These are phyloP conservation scores for Linderniella brevidens DNA, from an alignment of 257 asterid species.

Conservation along the genomic window DNA sequence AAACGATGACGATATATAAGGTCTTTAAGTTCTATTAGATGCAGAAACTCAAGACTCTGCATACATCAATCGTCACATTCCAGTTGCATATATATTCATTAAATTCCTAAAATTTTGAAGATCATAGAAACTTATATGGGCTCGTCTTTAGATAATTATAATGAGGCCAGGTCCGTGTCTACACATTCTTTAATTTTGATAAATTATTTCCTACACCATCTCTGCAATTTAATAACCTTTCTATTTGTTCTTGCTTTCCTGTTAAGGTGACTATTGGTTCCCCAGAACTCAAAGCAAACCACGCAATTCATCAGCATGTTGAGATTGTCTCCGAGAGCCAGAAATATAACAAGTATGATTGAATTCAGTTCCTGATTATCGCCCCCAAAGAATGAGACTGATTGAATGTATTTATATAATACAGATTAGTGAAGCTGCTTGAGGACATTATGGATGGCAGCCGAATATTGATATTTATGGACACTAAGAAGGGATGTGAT, in stretches of 20 bases:
- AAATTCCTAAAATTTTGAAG: too few relatives aligned
- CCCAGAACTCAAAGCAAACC: conserved; percentile 87
- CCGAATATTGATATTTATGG: conserved; percentile 90
- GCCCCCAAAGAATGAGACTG: conserved; percentile 3
- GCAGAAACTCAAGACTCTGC: too few relatives aligned
- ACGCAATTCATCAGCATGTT: conserved; percentile 83
- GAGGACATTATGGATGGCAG: conserved; percentile 99
- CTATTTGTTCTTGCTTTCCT: conserved; percentile 1
- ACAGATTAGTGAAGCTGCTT: conserved; percentile 79
- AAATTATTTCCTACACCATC: too few relatives aligned
- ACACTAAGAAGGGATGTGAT: conserved; percentile 95
- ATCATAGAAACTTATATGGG: too few relatives aligned
- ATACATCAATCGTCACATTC: too few relatives aligned
- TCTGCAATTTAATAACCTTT: not conserved
- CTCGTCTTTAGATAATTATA: too few relatives aligned
- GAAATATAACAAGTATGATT: conserved; percentile 73
- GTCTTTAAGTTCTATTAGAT: too few relatives aligned
- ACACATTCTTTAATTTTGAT: too few relatives aligned
- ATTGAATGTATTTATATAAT: conserved; percentile 8
- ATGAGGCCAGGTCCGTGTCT: too few relatives aligned
- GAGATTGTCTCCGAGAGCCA: conserved; percentile 79
- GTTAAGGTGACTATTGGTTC: conserved; percentile 81
- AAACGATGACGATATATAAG: too few relatives aligned
- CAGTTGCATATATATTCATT: too few relatives aligned
- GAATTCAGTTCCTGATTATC: not conserved